Evolutionary conservation across 495 filamentous ascomycete genomes (phyloP).

Genomic region (Aspergillus homomorphus): DNA sequence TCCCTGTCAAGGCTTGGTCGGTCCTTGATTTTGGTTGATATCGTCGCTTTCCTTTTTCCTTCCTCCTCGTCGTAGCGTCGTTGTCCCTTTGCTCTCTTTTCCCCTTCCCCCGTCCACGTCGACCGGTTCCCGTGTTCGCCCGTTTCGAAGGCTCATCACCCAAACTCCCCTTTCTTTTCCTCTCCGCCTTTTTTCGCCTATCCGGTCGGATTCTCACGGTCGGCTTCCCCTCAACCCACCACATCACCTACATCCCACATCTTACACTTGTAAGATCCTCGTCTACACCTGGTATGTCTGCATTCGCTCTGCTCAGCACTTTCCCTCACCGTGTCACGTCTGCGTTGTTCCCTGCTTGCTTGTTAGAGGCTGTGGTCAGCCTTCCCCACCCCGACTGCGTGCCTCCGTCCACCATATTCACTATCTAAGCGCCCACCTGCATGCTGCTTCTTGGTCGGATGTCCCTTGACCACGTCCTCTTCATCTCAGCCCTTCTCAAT

Average conservation of each 20-base stretch:
- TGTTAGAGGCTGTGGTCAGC: constrained; percentile 10
- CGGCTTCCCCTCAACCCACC: constrained; percentile 21
- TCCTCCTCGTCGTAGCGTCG: constrained; percentile 7
- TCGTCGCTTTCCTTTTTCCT: constrained; percentile 13
- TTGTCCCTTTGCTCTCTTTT: constrained; percentile 10
- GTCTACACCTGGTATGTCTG: constrained; percentile 16
- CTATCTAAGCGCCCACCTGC: constrained; percentile 3
- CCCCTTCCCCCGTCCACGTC: constrained; percentile 7
- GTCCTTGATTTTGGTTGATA: constrained; percentile 25
- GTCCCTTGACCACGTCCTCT: background rate
- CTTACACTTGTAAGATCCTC: constrained; percentile 8
- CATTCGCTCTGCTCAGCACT: constrained; percentile 4
- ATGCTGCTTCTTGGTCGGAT: background rate
- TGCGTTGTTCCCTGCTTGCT: constrained; percentile 6
- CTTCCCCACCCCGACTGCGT: constrained; percentile 19
- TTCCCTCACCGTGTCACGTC: background rate
- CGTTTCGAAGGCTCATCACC: constrained; percentile 18
- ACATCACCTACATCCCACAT: constrained; percentile 30
- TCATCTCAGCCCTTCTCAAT: constrained; percentile 19
- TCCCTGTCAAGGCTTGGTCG: constrained; percentile 40
- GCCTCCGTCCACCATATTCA: constrained; percentile 10
- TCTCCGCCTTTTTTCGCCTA: constrained; percentile 28
- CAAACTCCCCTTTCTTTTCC: constrained; percentile 19
- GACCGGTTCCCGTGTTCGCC: background rate
- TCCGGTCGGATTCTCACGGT: constrained; percentile 24